Percentiles rank a stretch among this genome's conserved stretches.
These are phyloP conservation scores for Lactarius sanguifluus DNA, from an alignment of 768 basidiomycete species.

Conservation along the genomic window DNA sequence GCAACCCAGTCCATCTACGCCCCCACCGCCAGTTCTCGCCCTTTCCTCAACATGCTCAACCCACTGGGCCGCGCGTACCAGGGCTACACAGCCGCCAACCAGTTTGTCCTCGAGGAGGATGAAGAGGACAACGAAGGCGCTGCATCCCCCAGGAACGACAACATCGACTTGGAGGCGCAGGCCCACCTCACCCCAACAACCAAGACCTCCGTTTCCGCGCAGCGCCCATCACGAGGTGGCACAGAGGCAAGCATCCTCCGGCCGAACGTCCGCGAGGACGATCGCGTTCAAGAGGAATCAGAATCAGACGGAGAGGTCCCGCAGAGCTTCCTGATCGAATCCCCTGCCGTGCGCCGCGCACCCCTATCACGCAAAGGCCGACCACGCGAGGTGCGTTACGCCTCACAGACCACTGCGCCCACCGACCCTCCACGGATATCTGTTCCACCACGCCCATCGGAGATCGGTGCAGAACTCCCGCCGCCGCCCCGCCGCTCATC, in stretches of 20 bases:
- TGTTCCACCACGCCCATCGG: constrained; percentile 65
- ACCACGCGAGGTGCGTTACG: constrained; percentile 34
- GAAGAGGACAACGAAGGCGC: constrained; percentile 52
- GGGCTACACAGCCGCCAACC: constrained; percentile 73
- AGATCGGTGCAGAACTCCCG: constrained; percentile 46
- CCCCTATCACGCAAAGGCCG: constrained; percentile 39
- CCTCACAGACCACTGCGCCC: constrained; percentile 11
- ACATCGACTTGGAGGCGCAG: constrained; percentile 60
- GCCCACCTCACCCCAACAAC: constrained; percentile 39
- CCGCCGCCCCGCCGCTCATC: constrained; percentile 29
- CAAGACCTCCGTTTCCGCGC: constrained; percentile 42
- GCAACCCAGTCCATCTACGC: constrained; percentile 37
- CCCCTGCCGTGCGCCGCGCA: constrained; percentile 39
- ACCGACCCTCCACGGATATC: constrained; percentile 48
- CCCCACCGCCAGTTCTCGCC: constrained; percentile 60
- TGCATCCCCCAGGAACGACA: constrained; percentile 38
- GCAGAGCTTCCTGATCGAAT: constrained; percentile 83
- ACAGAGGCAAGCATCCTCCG: constrained; percentile 59
- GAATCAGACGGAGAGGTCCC: constrained; percentile 83
- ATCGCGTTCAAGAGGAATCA: constrained; percentile 57
- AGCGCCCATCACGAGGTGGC: constrained; percentile 58
- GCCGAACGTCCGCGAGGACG: constrained; percentile 72
- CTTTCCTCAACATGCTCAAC: constrained; percentile 81
- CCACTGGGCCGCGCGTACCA: constrained; percentile 72
- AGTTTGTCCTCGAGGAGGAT: constrained; percentile 71